Base-by-base conservation (phyloP, 345 rosid genomes). In the Gossypium stocksii region DNA sequence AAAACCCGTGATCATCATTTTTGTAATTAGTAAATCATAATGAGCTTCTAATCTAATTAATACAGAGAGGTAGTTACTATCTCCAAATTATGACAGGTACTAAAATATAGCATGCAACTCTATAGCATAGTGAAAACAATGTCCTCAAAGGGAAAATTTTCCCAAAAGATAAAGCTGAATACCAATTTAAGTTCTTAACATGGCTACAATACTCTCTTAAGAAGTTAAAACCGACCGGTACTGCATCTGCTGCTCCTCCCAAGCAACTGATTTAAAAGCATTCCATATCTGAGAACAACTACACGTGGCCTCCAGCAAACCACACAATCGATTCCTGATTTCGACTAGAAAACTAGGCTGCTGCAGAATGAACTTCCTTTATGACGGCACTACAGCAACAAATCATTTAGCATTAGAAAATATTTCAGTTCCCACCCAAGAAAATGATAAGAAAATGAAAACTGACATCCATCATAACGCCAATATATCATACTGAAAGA, bases 371-470 rank as follows among this genome's bases (percentile, higher is more conserved):
- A 49, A 8, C 38, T 56, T 15, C 43, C 59, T 15, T 49, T 27
- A 68, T 25, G 72, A 68, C 2, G 72, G 72, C 72, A 68, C 72
- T 68, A 27, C 72, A 68, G 2, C 51, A 8, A 67, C 15, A 56
- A 8, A 48, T 22, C 38, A 16, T 22, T 3, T 13, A 66, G 57
- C 43, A 14, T 48, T 46, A 48, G 13, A 48, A 67, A 14, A 15
- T 34, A 34, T 7, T 8, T 48, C 2, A 14, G 41, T 46, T 23
- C 15, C 13, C 2, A 67, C 20, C 29, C 34, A 45, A 20, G n/a
- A 13, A 20, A 52, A 16, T 20, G 23, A 34, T 49, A 49, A 9
- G 5, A 63, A 17, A 63, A 63, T 27, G 2, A 38, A 25, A 27
- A 62, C 17, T 62, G 13, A 34, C 46, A 62, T 38, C 20, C 19